These are phyloP conservation scores for Raphanus raphanistrum DNA, from an alignment of 345 rosid genomes.

Conservation along the genomic window DNA sequence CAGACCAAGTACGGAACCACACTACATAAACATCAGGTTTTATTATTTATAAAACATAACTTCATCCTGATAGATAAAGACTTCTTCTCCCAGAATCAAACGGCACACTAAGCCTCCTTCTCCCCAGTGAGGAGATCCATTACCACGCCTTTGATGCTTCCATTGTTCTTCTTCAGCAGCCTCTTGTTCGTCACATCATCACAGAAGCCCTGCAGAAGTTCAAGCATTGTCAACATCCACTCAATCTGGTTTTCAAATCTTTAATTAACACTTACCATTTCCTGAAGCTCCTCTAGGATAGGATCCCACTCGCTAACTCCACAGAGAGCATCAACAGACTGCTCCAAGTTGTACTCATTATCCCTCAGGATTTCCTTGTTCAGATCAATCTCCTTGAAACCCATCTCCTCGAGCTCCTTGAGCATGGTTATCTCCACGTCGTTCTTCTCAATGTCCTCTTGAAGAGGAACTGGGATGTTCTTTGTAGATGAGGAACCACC, in stretches of 20 bases:
- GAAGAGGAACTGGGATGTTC: conserved; percentile 18
- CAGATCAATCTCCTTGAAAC: conserved; percentile 85
- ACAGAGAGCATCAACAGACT: conserved; percentile 76
- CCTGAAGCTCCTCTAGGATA: conserved; percentile 78
- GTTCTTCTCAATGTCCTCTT: conserved; percentile 30
- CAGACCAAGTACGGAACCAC: background rate
- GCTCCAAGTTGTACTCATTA: conserved; percentile 73
- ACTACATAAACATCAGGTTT: conserved; percentile 16
- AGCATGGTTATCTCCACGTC: conserved; percentile 58
- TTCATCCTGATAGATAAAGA: background rate
- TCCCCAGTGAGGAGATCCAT: conserved; percentile 82
- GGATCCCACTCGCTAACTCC: conserved; percentile 87
- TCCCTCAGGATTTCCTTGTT: conserved; percentile 82
- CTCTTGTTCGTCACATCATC: conserved; percentile 75
- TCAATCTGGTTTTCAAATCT: background rate
- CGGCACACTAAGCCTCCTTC: conserved; percentile 43
- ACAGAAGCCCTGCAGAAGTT: conserved; percentile 60
- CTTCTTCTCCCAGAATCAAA: conserved; percentile 1
- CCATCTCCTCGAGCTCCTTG: conserved; percentile 90
- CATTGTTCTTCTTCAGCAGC: conserved; percentile 91
- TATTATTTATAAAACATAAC: conserved; percentile 25
- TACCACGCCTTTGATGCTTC: conserved; percentile 86
- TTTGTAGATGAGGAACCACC: conserved; percentile 28
- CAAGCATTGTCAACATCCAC: background rate
- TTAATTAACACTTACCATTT: conserved; percentile 62